Percentiles rank a stretch among this genome's conserved stretches.
These are phyloP conservation scores for Pseudogymnoascus sp. DNA, from an alignment of 2,329 filamentous ascomycete genomes.

Conservation along the genomic window DNA sequence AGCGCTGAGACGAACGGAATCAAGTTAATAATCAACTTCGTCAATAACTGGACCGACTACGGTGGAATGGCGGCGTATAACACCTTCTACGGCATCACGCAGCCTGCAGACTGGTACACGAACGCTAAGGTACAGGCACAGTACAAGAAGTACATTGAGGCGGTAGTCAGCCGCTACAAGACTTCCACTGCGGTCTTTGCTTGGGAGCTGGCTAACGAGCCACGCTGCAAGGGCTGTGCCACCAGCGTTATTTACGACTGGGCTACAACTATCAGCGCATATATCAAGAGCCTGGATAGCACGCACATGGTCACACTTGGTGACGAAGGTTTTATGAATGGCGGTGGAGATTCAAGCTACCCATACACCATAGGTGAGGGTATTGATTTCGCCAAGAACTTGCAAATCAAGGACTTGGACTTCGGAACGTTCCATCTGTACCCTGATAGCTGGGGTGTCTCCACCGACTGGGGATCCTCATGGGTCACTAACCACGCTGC, in stretches of 20 bases:
- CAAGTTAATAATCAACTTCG: constrained; percentile 58
- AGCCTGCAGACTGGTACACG: constrained; percentile 49
- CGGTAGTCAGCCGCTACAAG: constrained; percentile 53
- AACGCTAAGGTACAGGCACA: constrained; percentile 44
- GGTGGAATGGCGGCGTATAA: constrained; percentile 56
- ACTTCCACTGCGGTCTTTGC: constrained; percentile 55
- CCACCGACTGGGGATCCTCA: constrained; percentile 35
- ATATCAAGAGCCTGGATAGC: constrained; percentile 57
- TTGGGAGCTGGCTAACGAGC: constrained; percentile 65
- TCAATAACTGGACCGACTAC: constrained; percentile 65
- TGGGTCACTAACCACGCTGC: constrained; percentile 42
- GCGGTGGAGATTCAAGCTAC: constrained; percentile 32
- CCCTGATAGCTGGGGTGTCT: constrained; percentile 35
- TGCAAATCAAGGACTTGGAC: constrained; percentile 42
- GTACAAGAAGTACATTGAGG: constrained; percentile 53
- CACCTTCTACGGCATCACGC: constrained; percentile 44
- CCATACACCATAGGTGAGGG: constrained; percentile 35
- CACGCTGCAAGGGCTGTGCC: constrained; percentile 55
- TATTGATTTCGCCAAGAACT: constrained; percentile 41
- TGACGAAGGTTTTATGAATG: constrained; percentile 51
- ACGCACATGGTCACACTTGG: constrained; percentile 57
- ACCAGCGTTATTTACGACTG: constrained; percentile 53
- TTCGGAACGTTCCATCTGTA: constrained; percentile 50
- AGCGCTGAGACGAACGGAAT: constrained; percentile 52
- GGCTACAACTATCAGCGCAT: constrained; percentile 50